Conservation (phyloP, 116 monocot species). For the Posidonia oceanica region DNA sequence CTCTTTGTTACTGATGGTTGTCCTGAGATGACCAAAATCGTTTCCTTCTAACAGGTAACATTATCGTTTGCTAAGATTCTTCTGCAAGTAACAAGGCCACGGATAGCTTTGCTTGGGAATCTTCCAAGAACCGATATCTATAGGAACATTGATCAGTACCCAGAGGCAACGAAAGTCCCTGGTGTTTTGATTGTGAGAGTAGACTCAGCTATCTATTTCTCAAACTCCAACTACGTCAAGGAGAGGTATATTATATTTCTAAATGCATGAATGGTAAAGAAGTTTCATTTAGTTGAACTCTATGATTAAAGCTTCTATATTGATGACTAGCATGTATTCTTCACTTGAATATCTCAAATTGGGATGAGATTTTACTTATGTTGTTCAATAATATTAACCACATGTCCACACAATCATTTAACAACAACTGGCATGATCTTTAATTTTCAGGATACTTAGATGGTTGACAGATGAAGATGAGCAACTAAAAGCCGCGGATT, state of each 20-base stretch:
- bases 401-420: not conserved
- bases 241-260: too few species aligned
- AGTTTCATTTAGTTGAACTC: too few species aligned
- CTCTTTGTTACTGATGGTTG: not conserved
- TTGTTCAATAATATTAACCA: too few species aligned
- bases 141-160: slow-evolving; percentile 78
- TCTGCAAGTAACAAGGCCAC: slow-evolving; percentile 83
- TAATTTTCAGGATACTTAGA: slow-evolving; percentile 54
- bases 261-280: too few species aligned
- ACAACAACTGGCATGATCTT: not conserved
- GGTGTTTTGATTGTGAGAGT: slow-evolving; percentile 66
- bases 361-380: too few species aligned
- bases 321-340: too few species aligned
- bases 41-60: slow-evolving; percentile 27
- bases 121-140: slow-evolving; percentile 62
- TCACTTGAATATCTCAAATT: too few species aligned
- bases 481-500: slow-evolving; percentile 11
- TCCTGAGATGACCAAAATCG: not conserved
- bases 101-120: slow-evolving; percentile 72
- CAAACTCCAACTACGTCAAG: slow-evolving; percentile 63
- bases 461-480: slow-evolving; percentile 75
- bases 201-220: slow-evolving; percentile 85
- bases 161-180: slow-evolving; percentile 56
- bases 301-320: too few species aligned
- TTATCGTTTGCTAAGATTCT: slow-evolving; percentile 87